Base-by-base conservation (phyloP, 2,329 filamentous ascomycete species). In the Colletotrichum orchidophilum region DNA sequence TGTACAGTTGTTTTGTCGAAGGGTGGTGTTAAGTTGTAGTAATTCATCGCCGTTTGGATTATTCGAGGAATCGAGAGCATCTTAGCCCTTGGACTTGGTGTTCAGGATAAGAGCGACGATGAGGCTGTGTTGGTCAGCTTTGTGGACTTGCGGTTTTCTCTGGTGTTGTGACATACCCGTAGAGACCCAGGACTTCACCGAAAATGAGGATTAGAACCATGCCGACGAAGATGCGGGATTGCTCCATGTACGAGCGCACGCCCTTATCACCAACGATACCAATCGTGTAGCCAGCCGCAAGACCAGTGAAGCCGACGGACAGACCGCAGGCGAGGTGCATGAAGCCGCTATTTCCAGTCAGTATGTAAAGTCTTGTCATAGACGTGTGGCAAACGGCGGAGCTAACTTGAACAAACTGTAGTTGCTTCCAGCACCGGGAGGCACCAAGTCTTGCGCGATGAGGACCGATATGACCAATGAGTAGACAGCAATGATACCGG, bases 121-220 rank as follows among this genome's bases (percentile, higher is more conserved):
- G 75, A 98, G 90, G 55, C 94, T 97, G 76, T 15, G 3, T 6
- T 18, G n/a, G 15, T 46, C 13, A 49, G 49, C 26, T 33, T 18
- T 46, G 11, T 18, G 18, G 18, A 46, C 39, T 18, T 46, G 39
- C 1, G 1, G 18, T 46, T 18, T 9, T 46, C 39, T 9, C 9
- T 5, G 4, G 18, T 18, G 18, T 9, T 46, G 13, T 9, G n/a
- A 81, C 92, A 76, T 87, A 97, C 94, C 96, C 96, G 79, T 99
- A 99, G 35, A 99, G 91, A 81, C 96, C 96, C 80, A 99, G 81
- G 21, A 99, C 96, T 87, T 99, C 96, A 68, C 94, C 96, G 80
- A 99, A 99, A 89, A 99, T 99, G 74, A 98, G 88, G 76, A 98
- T 98, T 77, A 99, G 85, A 57, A 99, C 96, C 96, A 98, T 98